Conservation (phyloP, 495 filamentous ascomycete genomes). For the Tuber calosporum region DNA sequence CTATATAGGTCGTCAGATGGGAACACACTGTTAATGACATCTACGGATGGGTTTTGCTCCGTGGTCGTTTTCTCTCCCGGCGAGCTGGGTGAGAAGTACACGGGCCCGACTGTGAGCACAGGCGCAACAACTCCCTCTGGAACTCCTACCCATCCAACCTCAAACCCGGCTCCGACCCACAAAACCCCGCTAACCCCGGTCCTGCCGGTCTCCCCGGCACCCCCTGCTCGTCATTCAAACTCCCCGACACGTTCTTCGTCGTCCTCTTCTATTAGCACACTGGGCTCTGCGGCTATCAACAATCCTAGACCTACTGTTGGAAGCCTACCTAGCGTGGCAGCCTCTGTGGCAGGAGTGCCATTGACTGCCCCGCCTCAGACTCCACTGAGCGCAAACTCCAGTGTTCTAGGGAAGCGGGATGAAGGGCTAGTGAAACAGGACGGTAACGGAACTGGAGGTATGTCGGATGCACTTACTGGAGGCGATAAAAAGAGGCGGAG, state of each 20-base stretch:
- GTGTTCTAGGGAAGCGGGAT: slow-evolving; percentile 55
- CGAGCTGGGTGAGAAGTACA: slow-evolving; percentile 82
- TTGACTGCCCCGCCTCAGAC: slow-evolving; percentile 78
- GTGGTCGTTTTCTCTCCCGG: slow-evolving; percentile 73
- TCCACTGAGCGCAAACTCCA: slow-evolving; percentile 52
- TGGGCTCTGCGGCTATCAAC: slow-evolving; percentile 54
- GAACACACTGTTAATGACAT: slow-evolving; percentile 84
- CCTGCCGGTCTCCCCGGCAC: slow-evolving; percentile 50
- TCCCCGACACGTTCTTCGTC: slow-evolving; percentile 80
- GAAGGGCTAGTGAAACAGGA: slow-evolving; percentile 46
- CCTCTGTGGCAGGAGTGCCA: slow-evolving; percentile 46
- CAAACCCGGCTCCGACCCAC: slow-evolving; percentile 54
- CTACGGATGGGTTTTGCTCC: slow-evolving; percentile 96
- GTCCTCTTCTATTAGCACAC: slow-evolving; percentile 70
- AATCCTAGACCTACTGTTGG: slow-evolving; percentile 73
- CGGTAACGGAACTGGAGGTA: slow-evolving; percentile 15
- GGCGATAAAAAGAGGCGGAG: slow-evolving; percentile 60
- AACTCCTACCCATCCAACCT: slow-evolving; percentile 56
- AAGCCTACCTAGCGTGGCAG: slow-evolving; percentile 59
- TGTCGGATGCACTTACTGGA: slow-evolving; percentile 21
- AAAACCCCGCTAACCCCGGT: slow-evolving; percentile 53
- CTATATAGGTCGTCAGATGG: slow-evolving; percentile 81
- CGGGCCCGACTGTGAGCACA: slow-evolving; percentile 49
- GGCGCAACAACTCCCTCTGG: slow-evolving; percentile 46
- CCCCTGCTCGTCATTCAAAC: slow-evolving; percentile 54